Evolutionary conservation across 768 basidiomycete genomes (phyloP), one percentile per base, ranked within the genome.

Genomic region (Tricholoma furcatifolium): DNA sequence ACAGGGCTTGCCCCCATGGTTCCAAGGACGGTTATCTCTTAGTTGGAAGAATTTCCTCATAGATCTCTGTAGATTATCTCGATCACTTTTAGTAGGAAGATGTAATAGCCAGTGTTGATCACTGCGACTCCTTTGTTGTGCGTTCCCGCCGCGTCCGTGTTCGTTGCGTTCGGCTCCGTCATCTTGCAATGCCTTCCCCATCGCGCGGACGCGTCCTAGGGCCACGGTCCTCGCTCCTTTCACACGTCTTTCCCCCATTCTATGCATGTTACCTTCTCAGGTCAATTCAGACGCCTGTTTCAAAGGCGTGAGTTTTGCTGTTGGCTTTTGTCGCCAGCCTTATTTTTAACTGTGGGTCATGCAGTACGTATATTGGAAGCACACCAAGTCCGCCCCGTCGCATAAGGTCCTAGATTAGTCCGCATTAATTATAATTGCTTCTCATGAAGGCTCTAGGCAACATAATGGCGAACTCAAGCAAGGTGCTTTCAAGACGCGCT

Each of bases 221-320:
- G 21, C 43, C 62, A 21, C 58, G 59, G 11, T 62, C 70, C 0
- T 65, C 69, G 11, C 62, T 74, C 8, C 49, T 67, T 12, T 60
- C 66, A 9, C 82, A 82, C 57, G 62, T 65, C 2, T 80, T 83
- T 56, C 87, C 87, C 0, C 60, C 76, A 0, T 91, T 93, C 66
- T 93, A 93, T 64, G 86, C 88, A 3, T 92, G 90, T 65, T 93
- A 93, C 65, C 77, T 93, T 0, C 74, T 93, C 21, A 85, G 85
- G 62, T 89, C 88, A 0, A 66, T 82, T 2, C 76, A 81, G 23
- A 79, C 76, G 0, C 73, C 82, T 0, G 69, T 71, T 18, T 76
- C 84, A 7, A 79, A 73, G 50, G 64, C 66, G 74, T 75, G 62
- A 47, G 72, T 56, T 45, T 17, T 40, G 11, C 11, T 30, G 3